Conservation (phyloP, 2,329 filamentous ascomycete genomes). For the Arthrobotrys pseudoclavata region DNA sequence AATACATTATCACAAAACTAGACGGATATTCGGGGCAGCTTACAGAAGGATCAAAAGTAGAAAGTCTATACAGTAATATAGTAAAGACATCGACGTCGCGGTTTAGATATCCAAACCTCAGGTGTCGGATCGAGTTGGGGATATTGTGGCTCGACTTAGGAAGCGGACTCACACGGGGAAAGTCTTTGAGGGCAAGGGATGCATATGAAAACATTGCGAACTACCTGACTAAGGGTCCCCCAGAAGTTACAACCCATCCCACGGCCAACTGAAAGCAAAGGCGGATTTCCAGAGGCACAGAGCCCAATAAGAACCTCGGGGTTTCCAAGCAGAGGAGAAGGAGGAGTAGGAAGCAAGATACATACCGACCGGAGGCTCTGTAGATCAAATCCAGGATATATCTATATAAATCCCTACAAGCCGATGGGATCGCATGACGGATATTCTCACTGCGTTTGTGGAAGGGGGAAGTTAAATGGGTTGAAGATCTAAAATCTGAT, state of each 20-base stretch:
- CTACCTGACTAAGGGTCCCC: conserved; percentile 19
- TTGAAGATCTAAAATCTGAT: not conserved
- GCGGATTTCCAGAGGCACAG: conserved; percentile 1
- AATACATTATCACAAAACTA: not conserved
- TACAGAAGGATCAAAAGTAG: not conserved
- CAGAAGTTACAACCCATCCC: conserved; percentile 14
- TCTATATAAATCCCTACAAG: not conserved
- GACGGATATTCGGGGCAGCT: not conserved
- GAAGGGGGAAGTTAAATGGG: not conserved
- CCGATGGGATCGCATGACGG: not conserved
- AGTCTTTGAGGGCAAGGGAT: not conserved
- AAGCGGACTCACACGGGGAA: not conserved
- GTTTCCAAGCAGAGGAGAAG: not conserved
- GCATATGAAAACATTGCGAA: conserved; percentile 4
- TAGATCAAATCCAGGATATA: not conserved
- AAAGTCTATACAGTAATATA: not conserved
- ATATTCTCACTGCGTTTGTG: not conserved
- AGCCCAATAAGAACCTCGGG: conserved; percentile 6
- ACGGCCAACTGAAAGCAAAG: conserved; percentile 47
- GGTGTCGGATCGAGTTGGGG: not conserved
- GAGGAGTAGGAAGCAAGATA: not conserved
- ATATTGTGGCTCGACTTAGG: not conserved
- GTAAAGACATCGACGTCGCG: not conserved
- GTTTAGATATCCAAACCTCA: not conserved
- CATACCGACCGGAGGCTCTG: not conserved